These are phyloP conservation scores for Tolypocladium pustulatum DNA, from an alignment of 2,329 filamentous ascomycete species.

Conservation along the genomic window DNA sequence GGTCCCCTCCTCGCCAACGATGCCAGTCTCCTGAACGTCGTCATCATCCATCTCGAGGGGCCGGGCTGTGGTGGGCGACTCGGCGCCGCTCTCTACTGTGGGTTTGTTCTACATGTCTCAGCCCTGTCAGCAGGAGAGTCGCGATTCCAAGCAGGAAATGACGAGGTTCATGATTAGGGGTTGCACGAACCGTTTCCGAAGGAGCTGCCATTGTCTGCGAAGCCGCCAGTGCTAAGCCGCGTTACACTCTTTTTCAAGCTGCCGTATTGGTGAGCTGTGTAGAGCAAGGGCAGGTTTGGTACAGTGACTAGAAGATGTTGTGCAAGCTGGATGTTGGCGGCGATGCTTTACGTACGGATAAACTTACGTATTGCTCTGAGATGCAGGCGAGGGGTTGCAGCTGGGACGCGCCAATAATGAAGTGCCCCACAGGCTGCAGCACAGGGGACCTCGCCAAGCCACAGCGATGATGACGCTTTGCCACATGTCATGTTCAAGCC, in stretches of 20 bases:
- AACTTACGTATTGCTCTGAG: neutral
- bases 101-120: slow-evolving; percentile 30
- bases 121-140: slow-evolving; percentile 10
- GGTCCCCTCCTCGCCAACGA: slow-evolving; percentile 31
- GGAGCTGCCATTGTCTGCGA: slow-evolving; percentile 29
- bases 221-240: neutral
- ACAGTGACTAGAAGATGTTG: neutral
- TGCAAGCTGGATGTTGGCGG: neutral
- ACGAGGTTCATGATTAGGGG: neutral
- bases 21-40: slow-evolving; percentile 51
- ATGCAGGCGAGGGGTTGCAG: slow-evolving; percentile 2
- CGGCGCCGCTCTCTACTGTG: slow-evolving; percentile 33
- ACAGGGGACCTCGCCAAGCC: slow-evolving; percentile 8
- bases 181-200: slow-evolving; percentile 30
- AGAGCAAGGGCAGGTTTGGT: neutral
- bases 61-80: slow-evolving; percentile 55
- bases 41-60: slow-evolving; percentile 63
- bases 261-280: neutral
- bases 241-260: neutral
- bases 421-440: slow-evolving; percentile 21
- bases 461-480: slow-evolving; percentile 6
- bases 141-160: slow-evolving; percentile 5
- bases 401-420: slow-evolving; percentile 17
- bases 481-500: neutral
- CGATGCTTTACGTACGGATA: neutral